Conservation (phyloP, 2,329 filamentous ascomycete genomes). For the Claviceps fusiformis region DNA sequence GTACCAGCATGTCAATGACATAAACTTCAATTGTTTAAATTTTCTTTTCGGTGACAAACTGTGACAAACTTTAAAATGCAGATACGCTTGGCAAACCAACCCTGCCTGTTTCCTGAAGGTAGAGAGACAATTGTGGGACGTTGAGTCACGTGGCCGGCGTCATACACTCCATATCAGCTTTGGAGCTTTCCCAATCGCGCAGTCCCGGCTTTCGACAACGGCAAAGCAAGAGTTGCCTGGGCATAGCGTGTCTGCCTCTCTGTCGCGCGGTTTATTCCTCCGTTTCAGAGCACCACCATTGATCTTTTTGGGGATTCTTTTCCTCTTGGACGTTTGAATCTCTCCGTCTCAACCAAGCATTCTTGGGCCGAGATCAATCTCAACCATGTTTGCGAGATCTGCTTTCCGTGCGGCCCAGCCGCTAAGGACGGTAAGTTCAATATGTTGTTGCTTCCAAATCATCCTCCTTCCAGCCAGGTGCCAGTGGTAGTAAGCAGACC, state of each 20-base stretch:
- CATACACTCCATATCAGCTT: background rate
- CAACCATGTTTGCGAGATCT: conserved; percentile 54
- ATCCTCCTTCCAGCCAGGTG: too few species aligned
- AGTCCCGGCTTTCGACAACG: background rate
- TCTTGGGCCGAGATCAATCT: conserved; percentile 12
- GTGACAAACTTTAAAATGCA: background rate
- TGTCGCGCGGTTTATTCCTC: background rate
- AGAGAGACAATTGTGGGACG: background rate
- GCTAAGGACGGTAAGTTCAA: conserved; percentile 44
- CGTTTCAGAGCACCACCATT: background rate
- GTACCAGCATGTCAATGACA: too few species aligned
- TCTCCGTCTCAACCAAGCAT: background rate
- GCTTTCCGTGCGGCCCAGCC: conserved; percentile 51
- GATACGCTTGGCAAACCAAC: background rate
- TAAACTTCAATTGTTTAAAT: too few species aligned
- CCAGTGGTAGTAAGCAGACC: background rate
- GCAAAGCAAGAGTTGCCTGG: background rate
- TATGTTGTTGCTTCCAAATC: background rate
- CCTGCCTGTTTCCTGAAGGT: background rate
- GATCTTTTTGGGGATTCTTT: background rate
- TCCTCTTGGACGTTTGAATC: too few species aligned
- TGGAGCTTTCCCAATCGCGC: background rate
- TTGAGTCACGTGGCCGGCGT: conserved; percentile 5
- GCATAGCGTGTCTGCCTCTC: background rate
- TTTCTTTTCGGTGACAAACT: too few species aligned